A percentile compares a stretch with the other conserved stretches of the same genome.
Conservation (phyloP, 306 rosid species). For the Castanea sativa region DNA sequence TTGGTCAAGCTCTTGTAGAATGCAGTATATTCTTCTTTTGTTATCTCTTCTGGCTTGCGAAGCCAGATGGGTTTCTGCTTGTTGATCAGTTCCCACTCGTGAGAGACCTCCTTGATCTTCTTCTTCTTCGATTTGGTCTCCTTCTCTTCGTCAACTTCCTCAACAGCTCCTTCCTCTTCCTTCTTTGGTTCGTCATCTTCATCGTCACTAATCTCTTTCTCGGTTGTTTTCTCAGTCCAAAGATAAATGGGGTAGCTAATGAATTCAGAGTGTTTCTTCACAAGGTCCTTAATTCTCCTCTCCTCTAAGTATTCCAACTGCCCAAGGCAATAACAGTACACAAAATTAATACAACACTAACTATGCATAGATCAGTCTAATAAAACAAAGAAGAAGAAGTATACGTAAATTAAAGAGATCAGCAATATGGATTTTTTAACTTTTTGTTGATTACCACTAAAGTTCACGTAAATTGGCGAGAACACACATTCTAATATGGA, state of each 20-base stretch:
- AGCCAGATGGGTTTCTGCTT: constrained; percentile 77
- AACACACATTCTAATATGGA: no score
- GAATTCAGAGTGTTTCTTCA: constrained; percentile 72
- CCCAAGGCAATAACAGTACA: neutral
- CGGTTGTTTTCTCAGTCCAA: constrained; percentile 69
- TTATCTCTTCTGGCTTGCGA: constrained; percentile 73
- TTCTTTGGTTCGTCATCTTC: constrained; percentile 69
- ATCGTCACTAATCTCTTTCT: constrained; percentile 69
- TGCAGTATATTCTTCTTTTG: constrained; percentile 64
- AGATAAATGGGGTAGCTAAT: constrained; percentile 65
- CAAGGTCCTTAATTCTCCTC: constrained; percentile 69
- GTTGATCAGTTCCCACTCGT: constrained; percentile 72
- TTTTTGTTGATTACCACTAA: no score
- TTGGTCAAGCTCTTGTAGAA: constrained; percentile 75
- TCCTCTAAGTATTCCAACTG: constrained; percentile 73
- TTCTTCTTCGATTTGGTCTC: constrained; percentile 55
- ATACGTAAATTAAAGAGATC: no score
- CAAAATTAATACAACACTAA: neutral
- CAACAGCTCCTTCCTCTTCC: constrained; percentile 60
- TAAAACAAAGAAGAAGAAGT: no score
- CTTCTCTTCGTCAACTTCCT: constrained; percentile 57
- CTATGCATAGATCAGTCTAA: no score
- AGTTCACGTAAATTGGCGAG: no score
- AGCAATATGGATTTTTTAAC: no score
- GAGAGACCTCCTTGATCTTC: constrained; percentile 66